These are phyloP conservation scores for Fusarium denticulatum DNA, from an alignment of 2,329 filamentous ascomycete genomes.

Conservation along the genomic window DNA sequence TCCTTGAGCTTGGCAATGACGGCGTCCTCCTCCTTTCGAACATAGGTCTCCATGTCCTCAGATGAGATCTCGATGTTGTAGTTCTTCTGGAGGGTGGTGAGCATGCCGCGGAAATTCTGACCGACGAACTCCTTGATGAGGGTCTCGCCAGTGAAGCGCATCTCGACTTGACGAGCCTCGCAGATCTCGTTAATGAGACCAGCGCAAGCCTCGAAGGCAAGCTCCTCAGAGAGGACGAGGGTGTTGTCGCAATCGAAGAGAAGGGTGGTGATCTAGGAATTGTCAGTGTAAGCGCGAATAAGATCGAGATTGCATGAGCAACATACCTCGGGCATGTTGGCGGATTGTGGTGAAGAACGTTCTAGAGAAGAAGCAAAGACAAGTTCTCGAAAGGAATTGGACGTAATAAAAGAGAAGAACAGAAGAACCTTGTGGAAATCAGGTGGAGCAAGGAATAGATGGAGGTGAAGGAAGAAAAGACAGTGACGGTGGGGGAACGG, in stretches of 20 bases:
- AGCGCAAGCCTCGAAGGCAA: constrained; percentile 92
- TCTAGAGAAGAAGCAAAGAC: not conserved
- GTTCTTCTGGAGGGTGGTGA: constrained; percentile 77
- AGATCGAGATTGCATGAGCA: not conserved
- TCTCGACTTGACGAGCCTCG: constrained; percentile 67
- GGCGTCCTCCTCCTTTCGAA: constrained; percentile 80
- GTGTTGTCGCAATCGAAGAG: constrained; percentile 90
- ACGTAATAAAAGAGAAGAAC: constrained; percentile 11
- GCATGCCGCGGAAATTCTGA: constrained; percentile 95
- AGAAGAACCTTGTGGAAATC: constrained; percentile 17
- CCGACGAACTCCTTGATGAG: constrained; percentile 90
- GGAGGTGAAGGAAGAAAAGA: constrained; percentile 13
- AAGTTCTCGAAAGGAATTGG: constrained; percentile 2
- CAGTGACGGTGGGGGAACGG: constrained; percentile 21
- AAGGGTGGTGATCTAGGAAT: constrained; percentile 68
- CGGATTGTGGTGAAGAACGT: constrained; percentile 12
- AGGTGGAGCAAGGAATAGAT: constrained; percentile 14
- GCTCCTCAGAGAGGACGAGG: constrained; percentile 88
- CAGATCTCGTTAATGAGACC: constrained; percentile 90
- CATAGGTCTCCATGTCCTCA: constrained; percentile 78
- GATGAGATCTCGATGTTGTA: constrained; percentile 75
- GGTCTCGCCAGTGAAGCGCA: constrained; percentile 79
- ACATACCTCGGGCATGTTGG: constrained; percentile 50
- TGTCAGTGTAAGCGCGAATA: constrained; percentile 1
- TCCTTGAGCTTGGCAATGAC: constrained; percentile 83